Evolutionary conservation across 23 red algal genomes (phyloP).

Genomic region (Gracilaria vermiculophylla): DNA sequence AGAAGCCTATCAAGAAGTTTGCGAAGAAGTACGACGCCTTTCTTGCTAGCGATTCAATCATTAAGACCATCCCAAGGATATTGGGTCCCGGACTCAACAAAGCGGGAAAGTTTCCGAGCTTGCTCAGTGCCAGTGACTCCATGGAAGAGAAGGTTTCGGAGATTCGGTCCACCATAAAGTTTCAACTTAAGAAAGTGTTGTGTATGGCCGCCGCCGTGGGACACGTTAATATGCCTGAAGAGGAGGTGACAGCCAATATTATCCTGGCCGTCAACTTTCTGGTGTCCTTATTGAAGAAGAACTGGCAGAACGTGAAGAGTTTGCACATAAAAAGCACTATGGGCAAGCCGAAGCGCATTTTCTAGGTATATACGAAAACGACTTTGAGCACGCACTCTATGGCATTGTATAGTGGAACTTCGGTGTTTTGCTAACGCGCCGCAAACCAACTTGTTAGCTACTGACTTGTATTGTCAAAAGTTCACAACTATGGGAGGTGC

Average conservation of each 20-base stretch:
- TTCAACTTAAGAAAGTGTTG: slow-evolving; percentile 99
- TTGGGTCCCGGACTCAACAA: slow-evolving; percentile 98
- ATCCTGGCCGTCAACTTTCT: slow-evolving; percentile 98
- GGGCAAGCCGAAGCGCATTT: slow-evolving; percentile 94
- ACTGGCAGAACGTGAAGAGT: slow-evolving; percentile 99
- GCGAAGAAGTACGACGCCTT: slow-evolving; percentile 99
- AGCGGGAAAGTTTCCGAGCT: slow-evolving; percentile 96
- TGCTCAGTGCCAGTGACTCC: slow-evolving; percentile 72
- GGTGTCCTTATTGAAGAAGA: slow-evolving; percentile 97
- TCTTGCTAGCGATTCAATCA: slow-evolving; percentile 94
- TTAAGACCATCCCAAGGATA: slow-evolving; percentile 96
- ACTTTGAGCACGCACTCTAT: background rate
- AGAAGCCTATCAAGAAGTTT: slow-evolving; percentile 99
- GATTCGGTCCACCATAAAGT: slow-evolving; percentile 94
- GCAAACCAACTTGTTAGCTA: slow-evolving; percentile 37
- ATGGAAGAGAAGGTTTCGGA: slow-evolving; percentile 93
- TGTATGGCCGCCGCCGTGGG: slow-evolving; percentile 96
- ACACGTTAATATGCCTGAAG: slow-evolving; percentile 91
- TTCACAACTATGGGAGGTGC: slow-evolving; percentile 39
- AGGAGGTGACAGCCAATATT: slow-evolving; percentile 92
- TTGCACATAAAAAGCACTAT: slow-evolving; percentile 98
- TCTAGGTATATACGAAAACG: slow-evolving; percentile 29
- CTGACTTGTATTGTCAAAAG: slow-evolving; percentile 8
- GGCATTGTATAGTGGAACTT: background rate
- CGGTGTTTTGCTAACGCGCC: slow-evolving; percentile 36